A percentile compares a stretch with the other conserved stretches of the same genome.
Conservation (phyloP, 2,329 filamentous ascomycete species). For the Alternaria longipes region DNA sequence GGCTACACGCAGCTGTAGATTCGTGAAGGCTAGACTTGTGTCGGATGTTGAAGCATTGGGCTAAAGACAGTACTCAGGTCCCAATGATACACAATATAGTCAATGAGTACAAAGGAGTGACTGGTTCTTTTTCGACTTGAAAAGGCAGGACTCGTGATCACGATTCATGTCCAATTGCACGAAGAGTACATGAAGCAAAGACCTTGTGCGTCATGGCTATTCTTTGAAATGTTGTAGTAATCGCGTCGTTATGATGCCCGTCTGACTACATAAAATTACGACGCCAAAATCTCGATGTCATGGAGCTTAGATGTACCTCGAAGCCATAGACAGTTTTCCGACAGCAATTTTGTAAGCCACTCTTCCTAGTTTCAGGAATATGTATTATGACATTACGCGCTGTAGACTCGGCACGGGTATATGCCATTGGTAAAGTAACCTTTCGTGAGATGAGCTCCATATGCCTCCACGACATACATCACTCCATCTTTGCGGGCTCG, state of each 20-base stretch:
- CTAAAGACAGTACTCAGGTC: background rate
- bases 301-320: too few species aligned
- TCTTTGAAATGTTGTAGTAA: background rate
- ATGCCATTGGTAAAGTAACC: background rate
- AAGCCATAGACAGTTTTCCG: background rate
- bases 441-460: background rate
- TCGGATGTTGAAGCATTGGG: fast-evolving
- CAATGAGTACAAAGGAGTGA: background rate
- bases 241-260: background rate
- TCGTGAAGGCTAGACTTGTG: too few species aligned
- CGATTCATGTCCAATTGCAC: background rate
- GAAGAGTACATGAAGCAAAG: background rate
- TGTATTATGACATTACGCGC: background rate
- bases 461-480: background rate
- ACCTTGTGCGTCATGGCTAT: background rate
- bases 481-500: background rate
- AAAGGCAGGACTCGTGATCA: background rate
- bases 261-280: background rate
- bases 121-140: background rate
- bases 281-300: background rate
- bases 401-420: background rate
- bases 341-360: background rate
- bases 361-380: background rate
- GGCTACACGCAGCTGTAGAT: background rate
- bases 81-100: background rate